phyloP scores from a whole-genome alignment of 352 stramenopile genomes.

The Phytophthora sansomeana region DNA sequence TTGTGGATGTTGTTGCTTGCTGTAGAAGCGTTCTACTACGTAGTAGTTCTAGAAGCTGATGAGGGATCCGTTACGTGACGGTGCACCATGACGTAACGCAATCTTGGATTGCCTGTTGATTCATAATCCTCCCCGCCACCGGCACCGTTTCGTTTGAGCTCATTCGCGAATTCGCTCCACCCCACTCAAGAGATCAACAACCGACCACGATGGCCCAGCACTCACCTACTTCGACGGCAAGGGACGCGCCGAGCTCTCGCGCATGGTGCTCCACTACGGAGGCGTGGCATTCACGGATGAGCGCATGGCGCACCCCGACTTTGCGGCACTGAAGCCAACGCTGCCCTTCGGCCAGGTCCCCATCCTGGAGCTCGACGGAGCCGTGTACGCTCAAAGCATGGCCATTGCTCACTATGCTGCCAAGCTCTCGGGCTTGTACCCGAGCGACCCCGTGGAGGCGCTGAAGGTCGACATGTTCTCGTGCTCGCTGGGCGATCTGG shows the following conservation, averaged over 20 bases:
- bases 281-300: constrained; percentile 47
- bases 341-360: constrained; percentile 55
- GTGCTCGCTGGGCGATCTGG: constrained; percentile 28
- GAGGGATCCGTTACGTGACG: neutral
- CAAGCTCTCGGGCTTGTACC: constrained; percentile 47
- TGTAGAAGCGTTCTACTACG: too few relatives aligned
- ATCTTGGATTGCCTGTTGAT: constrained; percentile 11
- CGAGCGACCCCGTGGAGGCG: constrained; percentile 29
- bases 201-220: constrained; percentile 29
- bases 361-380: constrained; percentile 45
- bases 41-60: too few relatives aligned
- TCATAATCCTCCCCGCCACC: constrained; percentile 19
- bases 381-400: constrained; percentile 45
- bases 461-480: constrained; percentile 45
- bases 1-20: too few relatives aligned
- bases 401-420: constrained; percentile 56
- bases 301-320: constrained; percentile 36
- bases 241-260: constrained; percentile 57
- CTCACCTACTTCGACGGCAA: constrained; percentile 70
- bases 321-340: constrained; percentile 43
- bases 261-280: constrained; percentile 57
- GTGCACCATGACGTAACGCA: neutral
- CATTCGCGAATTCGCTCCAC: constrained; percentile 30
- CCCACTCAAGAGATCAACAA: constrained; percentile 3
- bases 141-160: neutral